Conservation (phyloP, 2,329 filamentous ascomycete genomes). For the Rutstroemia sydowiana region DNA sequence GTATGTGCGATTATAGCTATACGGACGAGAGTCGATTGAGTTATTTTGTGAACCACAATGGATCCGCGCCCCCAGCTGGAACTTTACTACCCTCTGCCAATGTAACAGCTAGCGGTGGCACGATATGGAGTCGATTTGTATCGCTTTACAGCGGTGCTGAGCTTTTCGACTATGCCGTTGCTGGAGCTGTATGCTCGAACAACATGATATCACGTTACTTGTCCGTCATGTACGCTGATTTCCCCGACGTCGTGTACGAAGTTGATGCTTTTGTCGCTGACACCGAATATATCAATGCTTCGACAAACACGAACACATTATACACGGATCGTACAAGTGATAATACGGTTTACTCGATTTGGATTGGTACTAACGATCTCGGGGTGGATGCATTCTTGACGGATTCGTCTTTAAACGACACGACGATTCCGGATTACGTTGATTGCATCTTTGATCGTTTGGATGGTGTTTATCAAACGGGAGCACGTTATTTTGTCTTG, state of each 20-base stretch:
- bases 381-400: conserved; percentile 58
- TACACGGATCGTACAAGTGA: conserved; percentile 40
- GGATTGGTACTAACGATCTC: conserved; percentile 78
- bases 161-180: conserved; percentile 63
- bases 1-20: conserved; percentile 37
- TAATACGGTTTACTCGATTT: conserved; percentile 66
- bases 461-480: conserved; percentile 55
- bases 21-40: conserved; percentile 62
- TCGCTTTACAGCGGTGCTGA: conserved; percentile 49
- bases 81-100: conserved; percentile 38
- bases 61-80: conserved; percentile 55
- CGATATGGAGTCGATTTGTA: conserved; percentile 62
- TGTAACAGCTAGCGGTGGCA: conserved; percentile 55
- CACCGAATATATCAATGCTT: conserved; percentile 29
- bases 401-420: conserved; percentile 50
- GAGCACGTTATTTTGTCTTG: conserved; percentile 64
- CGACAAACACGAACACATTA: conserved; percentile 32
- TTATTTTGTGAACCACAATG: conserved; percentile 55
- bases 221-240: conserved; percentile 41
- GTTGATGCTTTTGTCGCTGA: conserved; percentile 50
- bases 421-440: conserved; percentile 56
- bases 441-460: conserved; percentile 61
- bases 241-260: conserved; percentile 58
- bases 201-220: conserved; percentile 52
- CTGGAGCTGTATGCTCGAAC: conserved; percentile 67